phyloP scores from a whole-genome alignment of 1,284 basidiomycete species.

The Cryptococcus sp. region DNA sequence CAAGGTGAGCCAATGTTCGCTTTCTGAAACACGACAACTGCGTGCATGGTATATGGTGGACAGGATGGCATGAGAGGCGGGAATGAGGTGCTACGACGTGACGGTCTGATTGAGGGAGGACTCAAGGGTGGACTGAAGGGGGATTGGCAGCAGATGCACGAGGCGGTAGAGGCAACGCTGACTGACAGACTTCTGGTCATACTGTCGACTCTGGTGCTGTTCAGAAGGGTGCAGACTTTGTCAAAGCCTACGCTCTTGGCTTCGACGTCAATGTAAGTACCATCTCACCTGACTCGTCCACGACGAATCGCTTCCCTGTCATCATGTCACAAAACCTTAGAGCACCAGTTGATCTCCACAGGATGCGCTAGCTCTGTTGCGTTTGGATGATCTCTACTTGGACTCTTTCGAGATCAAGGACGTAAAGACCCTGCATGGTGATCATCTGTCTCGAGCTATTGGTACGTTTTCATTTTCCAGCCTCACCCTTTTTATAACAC shows the following conservation, averaged over 20 bases:
- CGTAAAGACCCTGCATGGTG: conserved; percentile 94
- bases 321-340: neutral
- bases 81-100: too few relatives aligned
- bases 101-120: too few relatives aligned
- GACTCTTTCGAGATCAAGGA: conserved; percentile 99
- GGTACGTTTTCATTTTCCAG: conserved; percentile 52
- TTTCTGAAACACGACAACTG: too few relatives aligned
- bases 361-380: conserved; percentile 91
- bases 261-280: conserved; percentile 83
- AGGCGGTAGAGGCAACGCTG: neutral
- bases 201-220: conserved; percentile 86
- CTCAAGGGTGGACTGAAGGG: too few relatives aligned
- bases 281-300: neutral
- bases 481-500: neutral
- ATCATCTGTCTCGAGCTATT: conserved; percentile 92
- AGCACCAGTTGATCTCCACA: conserved; percentile 45
- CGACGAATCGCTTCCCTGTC: neutral
- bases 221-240: conserved; percentile 97
- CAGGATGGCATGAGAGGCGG: too few relatives aligned
- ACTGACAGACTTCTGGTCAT: conserved; percentile 77
- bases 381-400: conserved; percentile 93
- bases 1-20: conserved; percentile 57
- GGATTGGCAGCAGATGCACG: too few relatives aligned
- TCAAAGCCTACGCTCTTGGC: conserved; percentile 89
- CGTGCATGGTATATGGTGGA: too few relatives aligned